Base-by-base conservation (phyloP, 2,329 filamentous ascomycete species). In the Atkinsonella hypoxylon region DNA sequence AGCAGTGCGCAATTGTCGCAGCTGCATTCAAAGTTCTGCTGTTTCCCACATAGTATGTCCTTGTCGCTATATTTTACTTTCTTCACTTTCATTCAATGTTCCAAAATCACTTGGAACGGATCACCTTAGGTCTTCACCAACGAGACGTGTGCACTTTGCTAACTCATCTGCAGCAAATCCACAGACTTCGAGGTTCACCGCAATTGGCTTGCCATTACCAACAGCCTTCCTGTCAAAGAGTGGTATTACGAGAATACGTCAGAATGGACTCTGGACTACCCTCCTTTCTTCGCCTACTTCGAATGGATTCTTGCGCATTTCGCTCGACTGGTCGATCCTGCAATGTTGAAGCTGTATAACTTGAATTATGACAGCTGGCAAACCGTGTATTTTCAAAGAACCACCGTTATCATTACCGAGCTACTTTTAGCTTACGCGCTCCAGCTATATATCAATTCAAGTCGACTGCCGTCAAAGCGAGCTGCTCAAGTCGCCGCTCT, bases 221-320 rank as follows among this genome's bases (percentile, higher is more conserved):
- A 95, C 69, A 95, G 87, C 54, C 77, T 97, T 18, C 87, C 91
- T 3, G 70, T 90, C 47, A 82, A 86, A 67, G 76, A 94, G 58
- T 98, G 93, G 93, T 98, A 98, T 70, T 90, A 85, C 64, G 93
- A 98, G 75, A 85, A 90, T 71, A 95, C 90, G 2, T 98, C 93
- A 53, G 89, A 97, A 88, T 98, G 93, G 93, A 98, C 93, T 0
- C 83, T 98, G 62, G 93, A 98, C 71, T 98, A 98, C 65, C 93
- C 93, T 32, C 93, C 93, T 8, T 96, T 97, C 71, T 98, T 98
- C 64, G 93, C 93, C 58, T 90, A 87, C 65, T 96, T 97, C 70
- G 93, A 98, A 75, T 97, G 89, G 89, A 65, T 82, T 43, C 76
- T 98, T 60, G 93, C 91, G 45, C 87, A 93, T 61, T 73, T 82